Conservation (phyloP, 371 early-diverging fungal species). For the Mortierella sp. region DNA sequence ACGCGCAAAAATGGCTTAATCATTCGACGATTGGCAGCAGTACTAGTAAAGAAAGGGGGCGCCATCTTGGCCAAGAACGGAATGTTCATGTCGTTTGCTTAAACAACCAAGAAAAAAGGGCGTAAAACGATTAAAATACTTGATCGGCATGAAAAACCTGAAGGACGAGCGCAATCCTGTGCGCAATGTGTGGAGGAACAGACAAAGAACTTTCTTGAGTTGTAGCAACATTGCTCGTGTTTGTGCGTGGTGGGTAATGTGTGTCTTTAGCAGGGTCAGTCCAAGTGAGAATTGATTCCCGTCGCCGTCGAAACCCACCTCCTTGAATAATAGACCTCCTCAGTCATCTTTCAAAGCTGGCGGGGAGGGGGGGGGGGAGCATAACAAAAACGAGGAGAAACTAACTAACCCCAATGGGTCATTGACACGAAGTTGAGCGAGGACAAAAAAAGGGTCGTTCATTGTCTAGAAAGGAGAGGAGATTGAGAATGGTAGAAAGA, state of each 20-base stretch:
- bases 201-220: too few relatives aligned
- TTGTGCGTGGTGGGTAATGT: too few relatives aligned
- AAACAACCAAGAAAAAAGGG: too few relatives aligned
- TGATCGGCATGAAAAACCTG: too few relatives aligned
- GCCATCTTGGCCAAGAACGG: too few relatives aligned
- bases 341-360: constrained; percentile 14
- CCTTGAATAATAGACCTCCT: constrained; percentile 5
- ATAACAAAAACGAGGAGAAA: neutral
- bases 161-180: too few relatives aligned
- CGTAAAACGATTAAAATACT: too few relatives aligned
- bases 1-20: too few relatives aligned
- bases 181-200: neutral
- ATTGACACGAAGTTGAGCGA: neutral
- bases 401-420: neutral
- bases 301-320: neutral
- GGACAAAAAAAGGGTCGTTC: neutral
- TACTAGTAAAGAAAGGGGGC: too few relatives aligned
- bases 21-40: too few relatives aligned
- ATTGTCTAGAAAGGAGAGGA: neutral
- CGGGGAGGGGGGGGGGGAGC: neutral
- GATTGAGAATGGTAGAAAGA: neutral
- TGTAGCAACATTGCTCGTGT: too few relatives aligned
- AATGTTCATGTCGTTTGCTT: too few relatives aligned
- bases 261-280: neutral
- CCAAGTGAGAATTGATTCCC: constrained; percentile 7